A percentile compares a stretch with the other conserved stretches of the same genome.
Conservation (phyloP, 2,329 filamentous ascomycete species). For the Myriosclerotinia duriaeana region DNA sequence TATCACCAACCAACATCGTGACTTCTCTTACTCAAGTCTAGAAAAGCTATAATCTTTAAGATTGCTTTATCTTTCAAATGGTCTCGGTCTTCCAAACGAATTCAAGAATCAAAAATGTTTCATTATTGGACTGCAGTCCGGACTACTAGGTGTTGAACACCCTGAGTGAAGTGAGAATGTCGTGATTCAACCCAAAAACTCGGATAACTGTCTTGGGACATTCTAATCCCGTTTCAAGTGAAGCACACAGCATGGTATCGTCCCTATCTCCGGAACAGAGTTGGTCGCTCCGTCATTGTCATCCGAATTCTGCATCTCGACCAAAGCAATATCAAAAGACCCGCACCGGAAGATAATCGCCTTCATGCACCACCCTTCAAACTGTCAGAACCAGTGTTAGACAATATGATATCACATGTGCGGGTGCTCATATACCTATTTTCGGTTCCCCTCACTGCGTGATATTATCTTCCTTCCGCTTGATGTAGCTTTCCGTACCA, state of each 20-base stretch:
- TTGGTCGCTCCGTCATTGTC: not conserved
- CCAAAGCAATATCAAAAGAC: constrained; percentile 4
- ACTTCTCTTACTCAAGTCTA: not conserved
- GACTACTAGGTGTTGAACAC: not conserved
- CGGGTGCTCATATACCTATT: constrained; percentile 13
- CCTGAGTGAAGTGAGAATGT: not conserved
- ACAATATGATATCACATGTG: constrained; percentile 18
- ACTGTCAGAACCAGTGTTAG: not conserved
- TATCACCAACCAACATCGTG: not conserved
- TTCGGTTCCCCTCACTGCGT: constrained; percentile 9
- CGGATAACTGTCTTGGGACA: not conserved
- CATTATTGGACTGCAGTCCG: not conserved
- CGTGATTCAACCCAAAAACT: not conserved
- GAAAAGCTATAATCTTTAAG: too few relatives aligned
- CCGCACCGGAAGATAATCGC: constrained; percentile 8
- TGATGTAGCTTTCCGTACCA: constrained; percentile 15
- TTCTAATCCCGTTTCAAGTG: constrained; percentile 16
- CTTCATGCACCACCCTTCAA: constrained; percentile 1
- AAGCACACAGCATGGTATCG: constrained; percentile 5
- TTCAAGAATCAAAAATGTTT: too few relatives aligned
- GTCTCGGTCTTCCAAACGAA: too few relatives aligned
- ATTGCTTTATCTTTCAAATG: too few relatives aligned
- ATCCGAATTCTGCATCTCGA: constrained; percentile 5
- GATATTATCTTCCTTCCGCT: constrained; percentile 16
- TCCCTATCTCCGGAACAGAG: not conserved